phyloP scores from a whole-genome alignment of 2,329 filamentous ascomycete species.

The Pestalotiopsis sp. region DNA sequence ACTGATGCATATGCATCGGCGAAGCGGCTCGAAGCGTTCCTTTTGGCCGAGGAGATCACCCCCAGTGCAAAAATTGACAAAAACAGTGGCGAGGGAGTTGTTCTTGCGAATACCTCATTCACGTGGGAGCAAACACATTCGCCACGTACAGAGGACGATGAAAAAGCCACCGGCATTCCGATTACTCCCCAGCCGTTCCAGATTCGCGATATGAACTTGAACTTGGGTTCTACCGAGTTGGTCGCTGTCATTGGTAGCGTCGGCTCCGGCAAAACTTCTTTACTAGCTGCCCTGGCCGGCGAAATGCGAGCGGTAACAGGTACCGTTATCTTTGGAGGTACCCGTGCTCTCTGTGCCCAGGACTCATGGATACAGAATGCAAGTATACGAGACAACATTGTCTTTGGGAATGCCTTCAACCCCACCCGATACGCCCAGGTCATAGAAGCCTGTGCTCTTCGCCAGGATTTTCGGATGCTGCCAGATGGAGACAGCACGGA shows the following conservation, averaged over 20 bases:
- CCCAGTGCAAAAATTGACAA: slow-evolving; percentile 58
- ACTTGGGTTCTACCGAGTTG: slow-evolving; percentile 74
- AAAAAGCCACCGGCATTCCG: slow-evolving; percentile 45
- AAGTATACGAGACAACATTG: slow-evolving; percentile 38
- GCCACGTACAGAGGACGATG: slow-evolving; percentile 49
- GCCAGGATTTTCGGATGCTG: too few species aligned
- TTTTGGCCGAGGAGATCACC: slow-evolving; percentile 86
- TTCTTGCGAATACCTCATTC: slow-evolving; percentile 74
- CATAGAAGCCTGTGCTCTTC: too few species aligned
- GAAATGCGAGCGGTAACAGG: slow-evolving; percentile 88
- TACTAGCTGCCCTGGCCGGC: slow-evolving; percentile 86
- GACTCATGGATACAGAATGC: slow-evolving; percentile 98
- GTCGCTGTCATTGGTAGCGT: slow-evolving; percentile 85
- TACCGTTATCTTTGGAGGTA: slow-evolving; percentile 74
- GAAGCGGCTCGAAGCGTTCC: slow-evolving; percentile 83
- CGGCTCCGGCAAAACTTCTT: slow-evolving; percentile 85
- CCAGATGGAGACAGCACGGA: too few species aligned
- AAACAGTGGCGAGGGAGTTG: slow-evolving; percentile 71
- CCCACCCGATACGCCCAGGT: too few species aligned
- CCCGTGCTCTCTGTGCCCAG: slow-evolving; percentile 88
- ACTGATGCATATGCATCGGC: slow-evolving; percentile 88
- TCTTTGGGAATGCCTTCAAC: too few species aligned
- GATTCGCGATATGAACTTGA: slow-evolving; percentile 68
- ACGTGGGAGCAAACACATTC: slow-evolving; percentile 79
- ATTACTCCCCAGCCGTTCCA: slow-evolving; percentile 68